Evolutionary conservation across 176 grass and related monocot genomes (phyloP).

Genomic region (Hsuehochloa calcarea): DNA sequence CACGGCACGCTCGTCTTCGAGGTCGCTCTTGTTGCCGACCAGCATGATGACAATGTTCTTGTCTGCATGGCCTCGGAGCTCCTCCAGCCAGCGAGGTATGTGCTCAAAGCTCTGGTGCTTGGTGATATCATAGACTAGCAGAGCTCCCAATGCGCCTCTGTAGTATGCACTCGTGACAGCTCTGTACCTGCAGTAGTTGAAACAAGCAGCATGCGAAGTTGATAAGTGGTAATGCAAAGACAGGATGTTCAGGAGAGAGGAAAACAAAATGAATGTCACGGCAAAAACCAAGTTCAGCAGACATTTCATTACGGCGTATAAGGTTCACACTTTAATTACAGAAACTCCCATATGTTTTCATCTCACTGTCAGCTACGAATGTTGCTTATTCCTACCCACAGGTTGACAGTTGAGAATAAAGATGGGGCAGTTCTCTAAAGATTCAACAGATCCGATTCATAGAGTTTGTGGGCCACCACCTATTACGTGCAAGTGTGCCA

Average conservation of each 20-base stretch:
- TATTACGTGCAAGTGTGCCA: not conserved
- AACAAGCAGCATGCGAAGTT: constrained; percentile 4
- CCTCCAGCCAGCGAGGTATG: constrained; percentile 58
- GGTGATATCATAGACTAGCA: constrained; percentile 57
- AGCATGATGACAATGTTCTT: constrained; percentile 61
- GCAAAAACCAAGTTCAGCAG: not conserved
- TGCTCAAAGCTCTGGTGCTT: constrained; percentile 54
- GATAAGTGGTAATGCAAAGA: not conserved
- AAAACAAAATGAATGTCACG: constrained; percentile 1
- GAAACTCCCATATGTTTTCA: not conserved
- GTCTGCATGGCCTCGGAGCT: constrained; percentile 50
- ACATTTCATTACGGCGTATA: not conserved
- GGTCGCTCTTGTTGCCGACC: constrained; percentile 49
- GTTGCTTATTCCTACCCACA: not conserved
- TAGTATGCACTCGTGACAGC: constrained; percentile 63
- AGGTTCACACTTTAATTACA: not conserved
- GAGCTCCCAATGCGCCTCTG: constrained; percentile 52
- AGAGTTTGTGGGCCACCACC: not conserved
- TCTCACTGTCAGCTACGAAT: not conserved
- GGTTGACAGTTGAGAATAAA: not conserved
- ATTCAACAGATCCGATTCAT: not conserved
- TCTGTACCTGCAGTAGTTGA: constrained; percentile 38
- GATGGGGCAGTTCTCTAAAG: not conserved
- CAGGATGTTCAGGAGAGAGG: not conserved
- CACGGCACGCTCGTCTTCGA: constrained; percentile 46